These are phyloP conservation scores for Paramarasmius palmivorus DNA, from an alignment of 1,284 basidiomycete species.

Conservation along the genomic window DNA sequence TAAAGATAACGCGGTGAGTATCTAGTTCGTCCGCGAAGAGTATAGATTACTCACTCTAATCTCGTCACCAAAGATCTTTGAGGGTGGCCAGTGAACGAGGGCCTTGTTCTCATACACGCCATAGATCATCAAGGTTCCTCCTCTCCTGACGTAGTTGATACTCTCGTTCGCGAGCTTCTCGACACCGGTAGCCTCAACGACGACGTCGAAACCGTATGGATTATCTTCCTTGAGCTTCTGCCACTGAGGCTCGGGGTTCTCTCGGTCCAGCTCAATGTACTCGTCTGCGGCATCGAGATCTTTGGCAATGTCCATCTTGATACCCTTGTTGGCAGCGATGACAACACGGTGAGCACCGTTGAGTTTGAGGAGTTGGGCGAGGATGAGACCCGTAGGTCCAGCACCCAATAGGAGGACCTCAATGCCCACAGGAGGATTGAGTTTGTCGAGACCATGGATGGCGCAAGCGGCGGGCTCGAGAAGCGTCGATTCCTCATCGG, in stretches of 20 bases:
- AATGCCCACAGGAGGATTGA: constrained; percentile 74
- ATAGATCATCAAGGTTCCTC: constrained; percentile 74
- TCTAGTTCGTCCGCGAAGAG: neutral
- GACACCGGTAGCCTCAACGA: constrained; percentile 85
- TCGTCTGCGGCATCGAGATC: constrained; percentile 76
- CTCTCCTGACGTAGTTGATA: constrained; percentile 84
- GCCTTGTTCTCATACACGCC: constrained; percentile 70
- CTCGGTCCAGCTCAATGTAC: constrained; percentile 81
- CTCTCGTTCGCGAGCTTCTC: constrained; percentile 79
- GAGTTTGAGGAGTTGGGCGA: constrained; percentile 83
- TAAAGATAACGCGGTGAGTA: neutral
- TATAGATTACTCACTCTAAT: constrained; percentile 55
- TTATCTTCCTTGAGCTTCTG: constrained; percentile 74
- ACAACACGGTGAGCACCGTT: constrained; percentile 79
- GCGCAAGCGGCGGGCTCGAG: constrained; percentile 90
- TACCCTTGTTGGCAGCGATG: constrained; percentile 82
- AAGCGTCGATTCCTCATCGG: constrained; percentile 86
- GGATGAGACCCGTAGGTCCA: constrained; percentile 75
- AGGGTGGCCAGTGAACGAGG: constrained; percentile 18
- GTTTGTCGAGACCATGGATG: constrained; percentile 86
- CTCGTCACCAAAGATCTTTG: constrained; percentile 82
- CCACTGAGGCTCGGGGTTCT: constrained; percentile 77
- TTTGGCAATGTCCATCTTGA: constrained; percentile 84
- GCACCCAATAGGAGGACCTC: constrained; percentile 82
- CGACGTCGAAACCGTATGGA: constrained; percentile 86